Conservation (phyloP, 2,329 filamentous ascomycete species). For the Colletotrichum gloeosporioides region DNA sequence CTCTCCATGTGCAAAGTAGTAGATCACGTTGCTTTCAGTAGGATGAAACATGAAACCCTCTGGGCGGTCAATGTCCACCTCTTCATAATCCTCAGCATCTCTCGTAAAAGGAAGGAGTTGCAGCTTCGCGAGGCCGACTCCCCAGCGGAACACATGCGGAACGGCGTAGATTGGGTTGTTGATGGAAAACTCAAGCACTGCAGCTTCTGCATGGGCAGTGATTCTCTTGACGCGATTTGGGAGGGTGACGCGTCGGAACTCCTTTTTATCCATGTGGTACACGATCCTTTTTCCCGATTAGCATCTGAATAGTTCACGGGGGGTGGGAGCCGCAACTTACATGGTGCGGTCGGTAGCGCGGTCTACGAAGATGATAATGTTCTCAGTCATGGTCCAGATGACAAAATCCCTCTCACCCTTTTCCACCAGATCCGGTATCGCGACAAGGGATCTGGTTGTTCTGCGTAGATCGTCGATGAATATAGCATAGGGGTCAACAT, state of each 20-base stretch:
- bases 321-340: neutral
- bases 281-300: neutral
- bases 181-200: neutral
- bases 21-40: neutral
- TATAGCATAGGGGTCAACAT: neutral
- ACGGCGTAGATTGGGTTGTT: neutral
- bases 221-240: neutral
- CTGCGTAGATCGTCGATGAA: conserved; percentile 5
- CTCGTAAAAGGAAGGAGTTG: neutral
- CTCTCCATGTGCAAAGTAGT: neutral
- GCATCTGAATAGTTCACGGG: neutral
- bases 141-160: conserved; percentile 2
- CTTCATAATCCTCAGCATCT: no score
- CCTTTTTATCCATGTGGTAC: neutral
- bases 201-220: neutral
- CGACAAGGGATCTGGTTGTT: neutral
- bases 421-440: neutral
- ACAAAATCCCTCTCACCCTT: neutral
- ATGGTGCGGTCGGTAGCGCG: neutral
- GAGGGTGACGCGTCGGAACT: neutral
- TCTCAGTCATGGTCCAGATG: neutral
- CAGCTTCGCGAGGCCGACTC: neutral
- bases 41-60: neutral
- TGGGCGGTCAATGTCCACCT: neutral
- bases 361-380: neutral